Conservation (phyloP, 1,284 basidiomycete species). For the Ceratobasidium theobromae region DNA sequence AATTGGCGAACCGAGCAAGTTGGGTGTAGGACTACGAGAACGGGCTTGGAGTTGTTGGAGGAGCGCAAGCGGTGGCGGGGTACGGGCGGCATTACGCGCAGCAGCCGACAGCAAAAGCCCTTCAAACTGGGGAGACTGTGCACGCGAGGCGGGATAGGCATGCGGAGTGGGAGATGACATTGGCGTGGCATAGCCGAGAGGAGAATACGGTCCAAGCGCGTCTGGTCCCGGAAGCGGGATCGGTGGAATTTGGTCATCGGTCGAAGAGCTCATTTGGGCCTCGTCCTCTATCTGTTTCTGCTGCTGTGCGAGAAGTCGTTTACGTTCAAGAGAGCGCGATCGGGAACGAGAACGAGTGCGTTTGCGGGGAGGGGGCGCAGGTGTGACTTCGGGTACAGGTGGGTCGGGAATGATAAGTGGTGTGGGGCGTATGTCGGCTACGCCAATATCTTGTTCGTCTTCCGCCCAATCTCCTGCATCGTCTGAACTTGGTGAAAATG, state of each 20-base stretch:
- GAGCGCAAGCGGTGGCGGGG: constrained; percentile 39
- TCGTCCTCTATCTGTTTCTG: constrained; percentile 10
- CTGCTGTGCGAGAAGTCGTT: constrained; percentile 18
- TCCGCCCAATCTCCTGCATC: constrained; percentile 3
- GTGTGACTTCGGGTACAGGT: background rate
- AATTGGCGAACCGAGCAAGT: constrained; percentile 18
- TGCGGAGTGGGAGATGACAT: background rate
- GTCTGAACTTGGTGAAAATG: background rate
- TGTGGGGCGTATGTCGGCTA: background rate
- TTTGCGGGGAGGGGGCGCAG: constrained; percentile 18
- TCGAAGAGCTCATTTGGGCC: constrained; percentile 21
- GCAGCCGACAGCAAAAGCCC: constrained; percentile 29
- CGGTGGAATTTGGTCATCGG: constrained; percentile 20
- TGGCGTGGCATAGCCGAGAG: constrained; percentile 2
- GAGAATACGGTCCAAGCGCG: constrained; percentile 3
- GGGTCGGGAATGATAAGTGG: background rate
- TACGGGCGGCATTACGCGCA: constrained; percentile 24
- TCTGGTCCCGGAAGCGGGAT: background rate
- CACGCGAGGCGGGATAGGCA: constrained; percentile 1
- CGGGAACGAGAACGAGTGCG: constrained; percentile 22
- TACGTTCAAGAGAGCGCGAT: constrained; percentile 22
- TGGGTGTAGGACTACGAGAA: constrained; percentile 24
- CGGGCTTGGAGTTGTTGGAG: constrained; percentile 42
- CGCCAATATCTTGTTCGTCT: background rate
- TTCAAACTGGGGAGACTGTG: constrained; percentile 19